Conservation (phyloP, 1,284 basidiomycete genomes). For the Cryptococcus depauperatus region DNA sequence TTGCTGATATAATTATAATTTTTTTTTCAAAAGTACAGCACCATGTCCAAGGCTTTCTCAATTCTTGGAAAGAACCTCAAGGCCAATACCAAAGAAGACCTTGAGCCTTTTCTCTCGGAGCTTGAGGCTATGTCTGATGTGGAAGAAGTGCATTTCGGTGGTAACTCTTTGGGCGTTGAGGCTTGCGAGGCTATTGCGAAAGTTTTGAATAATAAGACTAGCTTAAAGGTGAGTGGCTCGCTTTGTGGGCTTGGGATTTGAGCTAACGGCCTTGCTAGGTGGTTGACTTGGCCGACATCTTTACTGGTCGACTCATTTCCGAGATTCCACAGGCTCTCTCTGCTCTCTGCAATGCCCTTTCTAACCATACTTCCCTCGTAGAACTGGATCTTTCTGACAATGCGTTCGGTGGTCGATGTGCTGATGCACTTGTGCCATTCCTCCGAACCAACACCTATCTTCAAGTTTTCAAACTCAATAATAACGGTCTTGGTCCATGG, state of each 20-base stretch:
- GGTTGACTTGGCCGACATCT: conserved; percentile 95
- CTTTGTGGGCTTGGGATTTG: no score
- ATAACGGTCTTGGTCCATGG: conserved; percentile 92
- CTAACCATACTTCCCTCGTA: conserved; percentile 66
- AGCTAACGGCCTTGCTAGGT: conserved; percentile 52
- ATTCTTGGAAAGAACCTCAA: conserved; percentile 71
- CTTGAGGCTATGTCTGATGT: conserved; percentile 56
- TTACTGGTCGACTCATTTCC: conserved; percentile 89
- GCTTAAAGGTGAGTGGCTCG: conserved; percentile 56
- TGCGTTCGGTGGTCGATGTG: conserved; percentile 91
- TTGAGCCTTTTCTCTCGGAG: conserved; percentile 65
- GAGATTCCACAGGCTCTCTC: conserved; percentile 89
- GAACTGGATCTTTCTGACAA: conserved; percentile 93
- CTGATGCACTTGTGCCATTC: conserved; percentile 89
- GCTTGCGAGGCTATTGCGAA: conserved; percentile 79
- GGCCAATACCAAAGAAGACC: conserved; percentile 69
- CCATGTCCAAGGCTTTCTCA: conserved; percentile 49
- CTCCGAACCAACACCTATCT: conserved; percentile 70
- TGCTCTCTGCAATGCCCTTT: conserved; percentile 80
- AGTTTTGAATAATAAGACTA: conserved; percentile 62
- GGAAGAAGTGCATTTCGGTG: conserved; percentile 87
- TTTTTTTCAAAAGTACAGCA: not conserved
- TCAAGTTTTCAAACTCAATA: conserved; percentile 82
- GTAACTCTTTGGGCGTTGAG: conserved; percentile 92
- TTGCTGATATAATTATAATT: not conserved